Percentiles rank a stretch among this genome's conserved stretches.
Evolutionary conservation across 2,329 filamentous ascomycete genomes (phyloP).

Genomic region (Laburnicola sp.): DNA sequence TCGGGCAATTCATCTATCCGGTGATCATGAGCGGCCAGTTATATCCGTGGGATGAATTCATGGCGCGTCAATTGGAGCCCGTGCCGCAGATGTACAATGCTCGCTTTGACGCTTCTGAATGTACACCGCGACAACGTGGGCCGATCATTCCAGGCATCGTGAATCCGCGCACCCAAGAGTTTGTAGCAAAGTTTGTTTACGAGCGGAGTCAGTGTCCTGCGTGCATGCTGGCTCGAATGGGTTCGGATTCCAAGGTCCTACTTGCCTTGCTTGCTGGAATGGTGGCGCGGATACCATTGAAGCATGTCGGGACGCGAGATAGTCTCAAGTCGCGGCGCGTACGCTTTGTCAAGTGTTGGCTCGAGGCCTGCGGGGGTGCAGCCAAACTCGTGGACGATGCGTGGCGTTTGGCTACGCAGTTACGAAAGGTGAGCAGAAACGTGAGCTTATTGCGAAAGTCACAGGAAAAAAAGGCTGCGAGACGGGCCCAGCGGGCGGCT

Average conservation of each 20-base stretch:
- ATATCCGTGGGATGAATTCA: conserved; percentile 18
- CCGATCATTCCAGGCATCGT: conserved; percentile 16
- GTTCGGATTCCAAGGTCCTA: conserved; percentile 25
- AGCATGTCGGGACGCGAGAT: not conserved
- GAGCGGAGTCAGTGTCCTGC: conserved; percentile 31
- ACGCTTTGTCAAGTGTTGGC: not conserved
- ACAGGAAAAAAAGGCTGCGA: no score
- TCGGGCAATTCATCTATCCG: conserved; percentile 34
- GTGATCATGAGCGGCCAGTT: conserved; percentile 27
- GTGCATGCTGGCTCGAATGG: conserved; percentile 38
- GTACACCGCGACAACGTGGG: conserved; percentile 20
- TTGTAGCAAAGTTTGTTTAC: conserved; percentile 22
- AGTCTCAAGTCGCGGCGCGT: not conserved
- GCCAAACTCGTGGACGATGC: not conserved
- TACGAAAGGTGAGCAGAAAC: not conserved
- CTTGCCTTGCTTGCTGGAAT: conserved; percentile 33
- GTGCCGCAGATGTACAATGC: conserved; percentile 31
- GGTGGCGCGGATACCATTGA: conserved; percentile 15
- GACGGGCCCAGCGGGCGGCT: no score
- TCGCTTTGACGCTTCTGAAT: conserved; percentile 18
- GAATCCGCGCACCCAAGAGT: not conserved
- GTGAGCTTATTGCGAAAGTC: no score
- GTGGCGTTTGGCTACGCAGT: not conserved
- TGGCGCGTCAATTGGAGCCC: conserved; percentile 33
- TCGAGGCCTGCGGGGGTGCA: not conserved